Base-by-base conservation (phyloP, 805 yeast species). In the Priceomyces castillae region DNA sequence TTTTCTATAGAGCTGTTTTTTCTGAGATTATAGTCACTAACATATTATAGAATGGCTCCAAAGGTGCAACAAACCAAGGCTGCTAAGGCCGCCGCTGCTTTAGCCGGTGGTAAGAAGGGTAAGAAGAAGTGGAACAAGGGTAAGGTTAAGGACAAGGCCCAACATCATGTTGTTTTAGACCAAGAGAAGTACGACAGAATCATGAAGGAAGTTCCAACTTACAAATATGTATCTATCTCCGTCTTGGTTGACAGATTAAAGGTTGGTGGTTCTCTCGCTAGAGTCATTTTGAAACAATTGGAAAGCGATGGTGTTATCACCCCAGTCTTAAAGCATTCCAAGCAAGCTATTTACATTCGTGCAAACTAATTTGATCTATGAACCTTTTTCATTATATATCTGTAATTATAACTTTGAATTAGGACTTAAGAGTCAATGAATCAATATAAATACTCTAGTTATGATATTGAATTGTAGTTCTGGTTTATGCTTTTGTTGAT, bases 41-140 rank as follows among this genome's bases (percentile, higher is more conserved):
- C 64, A 52, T 12, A 44, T 52, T 15, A 26, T 33, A 78, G 83
- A 76, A 89, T 92, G 97, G 96, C 97, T 78, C 97, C 97, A 82
- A 92, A 92, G 81, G 81, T 88, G 80, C 97, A 92, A 84, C 90
- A 89, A 78, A 86, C 97, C 71, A 92, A 92, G 82, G 97, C 97
- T 78, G 97, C 97, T 72, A 92, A 92, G 83, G 97, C 97, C 72
- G 97, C 98, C 71, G 98, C 98, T 81, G 98, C 97, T 76, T 81
- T 89, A 85, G 97, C 97, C 76, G 97, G 97, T 86, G 96, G 97
- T 85, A 90, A 90, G 87, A 90, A 92, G 74, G 89, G 96, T 78
- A 94, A 94, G 90, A 92, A 94, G 95, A 94, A 94, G 96, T 94
- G 98, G 99, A 87, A 95, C 86, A 90, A 92, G 85, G 97, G 97